phyloP scores from a whole-genome alignment of 306 rosid species.

The Phaseolus lunatus region DNA sequence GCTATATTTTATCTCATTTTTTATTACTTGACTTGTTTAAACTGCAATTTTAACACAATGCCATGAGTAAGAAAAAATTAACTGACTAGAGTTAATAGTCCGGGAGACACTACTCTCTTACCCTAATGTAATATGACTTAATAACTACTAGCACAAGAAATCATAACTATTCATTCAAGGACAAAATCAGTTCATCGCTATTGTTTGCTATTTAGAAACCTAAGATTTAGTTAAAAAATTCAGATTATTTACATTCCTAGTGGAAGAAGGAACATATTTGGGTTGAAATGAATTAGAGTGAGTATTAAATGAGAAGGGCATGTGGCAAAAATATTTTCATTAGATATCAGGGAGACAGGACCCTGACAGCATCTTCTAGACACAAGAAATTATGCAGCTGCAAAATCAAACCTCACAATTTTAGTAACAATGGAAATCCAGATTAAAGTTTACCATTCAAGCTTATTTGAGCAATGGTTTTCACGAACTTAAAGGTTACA shows the following conservation, averaged over 20 bases:
- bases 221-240: neutral
- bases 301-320: neutral
- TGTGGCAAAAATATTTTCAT: neutral
- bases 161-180: neutral
- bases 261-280: neutral
- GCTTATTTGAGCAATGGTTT: constrained; percentile 7
- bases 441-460: neutral
- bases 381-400: neutral
- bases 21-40: neutral
- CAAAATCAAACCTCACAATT: neutral
- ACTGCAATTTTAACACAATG: neutral
- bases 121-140: neutral
- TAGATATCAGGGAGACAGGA: neutral
- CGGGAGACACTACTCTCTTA: neutral
- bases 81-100: neutral
- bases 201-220: constrained; percentile 2
- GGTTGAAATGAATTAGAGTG: neutral
- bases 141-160: neutral
- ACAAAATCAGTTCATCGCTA: constrained; percentile 8
- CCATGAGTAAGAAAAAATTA: neutral
- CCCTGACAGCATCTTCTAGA: neutral
- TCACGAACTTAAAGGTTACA: constrained; percentile 6
- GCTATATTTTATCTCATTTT: neutral
- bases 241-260: constrained; percentile 3
- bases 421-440: neutral